A percentile compares a stretch with the other conserved stretches of the same genome.
phyloP scores from a whole-genome alignment of 495 filamentous ascomycete genomes.

The Daldinia bambusicola region DNA sequence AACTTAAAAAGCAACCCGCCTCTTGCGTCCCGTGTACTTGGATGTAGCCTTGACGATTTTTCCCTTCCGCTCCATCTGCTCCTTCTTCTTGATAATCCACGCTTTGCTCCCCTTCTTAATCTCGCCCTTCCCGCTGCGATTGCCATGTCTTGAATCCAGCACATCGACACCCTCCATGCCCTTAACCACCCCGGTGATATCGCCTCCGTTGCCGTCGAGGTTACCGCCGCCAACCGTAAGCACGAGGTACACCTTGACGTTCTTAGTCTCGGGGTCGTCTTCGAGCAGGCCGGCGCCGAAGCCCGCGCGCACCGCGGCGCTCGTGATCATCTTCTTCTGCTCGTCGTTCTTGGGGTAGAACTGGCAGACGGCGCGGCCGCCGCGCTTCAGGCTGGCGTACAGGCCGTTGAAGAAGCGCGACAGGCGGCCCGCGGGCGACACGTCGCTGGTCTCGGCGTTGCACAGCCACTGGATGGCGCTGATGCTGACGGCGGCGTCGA shows the following conservation, averaged over 20 bases:
- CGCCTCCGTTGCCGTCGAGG: conserved; percentile 68
- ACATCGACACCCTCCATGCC: conserved; percentile 91
- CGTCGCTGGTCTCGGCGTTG: conserved; percentile 89
- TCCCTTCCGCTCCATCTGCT: conserved; percentile 92
- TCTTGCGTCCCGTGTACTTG: conserved; percentile 91
- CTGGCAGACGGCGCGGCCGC: conserved; percentile 92
- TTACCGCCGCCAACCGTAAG: conserved; percentile 87
- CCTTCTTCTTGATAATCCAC: conserved; percentile 96
- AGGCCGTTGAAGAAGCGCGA: conserved; percentile 91
- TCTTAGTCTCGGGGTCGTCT: conserved; percentile 96
- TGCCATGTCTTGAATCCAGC: conserved; percentile 72
- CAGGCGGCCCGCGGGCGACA: conserved; percentile 77
- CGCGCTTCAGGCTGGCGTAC: conserved; percentile 83
- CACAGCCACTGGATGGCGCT: conserved; percentile 97
- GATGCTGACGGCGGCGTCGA: conserved; percentile 95
- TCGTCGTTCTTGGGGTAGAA: conserved; percentile 97
- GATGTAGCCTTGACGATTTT: conserved; percentile 90
- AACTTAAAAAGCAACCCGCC: conserved; percentile 65
- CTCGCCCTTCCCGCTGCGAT: conserved; percentile 61
- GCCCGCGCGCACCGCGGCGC: conserved; percentile 88
- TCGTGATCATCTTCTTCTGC: conserved; percentile 90
- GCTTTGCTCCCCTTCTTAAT: conserved; percentile 81
- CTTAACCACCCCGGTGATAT: conserved; percentile 86
- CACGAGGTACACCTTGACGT: conserved; percentile 91
- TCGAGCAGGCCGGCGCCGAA: conserved; percentile 96